Conservation (phyloP, 2,329 filamentous ascomycete genomes). For the Fusarium stilboides region DNA sequence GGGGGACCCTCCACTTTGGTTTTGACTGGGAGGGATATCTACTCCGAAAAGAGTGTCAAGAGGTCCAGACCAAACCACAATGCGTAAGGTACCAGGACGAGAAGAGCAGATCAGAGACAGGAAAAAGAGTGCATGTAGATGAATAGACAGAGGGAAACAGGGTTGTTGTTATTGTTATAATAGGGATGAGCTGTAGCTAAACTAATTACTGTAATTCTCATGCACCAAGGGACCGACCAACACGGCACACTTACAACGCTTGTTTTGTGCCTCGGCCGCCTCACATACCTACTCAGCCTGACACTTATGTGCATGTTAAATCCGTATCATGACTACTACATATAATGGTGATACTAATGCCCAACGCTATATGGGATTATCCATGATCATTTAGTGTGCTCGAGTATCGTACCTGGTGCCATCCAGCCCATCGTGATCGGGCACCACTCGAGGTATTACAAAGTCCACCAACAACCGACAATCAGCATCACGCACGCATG, state of each 20-base stretch:
- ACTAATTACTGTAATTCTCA: constrained; percentile 2
- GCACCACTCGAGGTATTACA: constrained; percentile 8
- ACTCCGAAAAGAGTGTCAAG: constrained; percentile 38
- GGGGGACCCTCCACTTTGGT: constrained; percentile 32
- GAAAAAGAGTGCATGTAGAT: constrained; percentile 10
- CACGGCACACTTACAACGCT: not conserved
- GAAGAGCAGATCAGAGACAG: constrained; percentile 34
- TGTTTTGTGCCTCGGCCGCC: constrained; percentile 8
- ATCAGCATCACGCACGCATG: constrained; percentile 21
- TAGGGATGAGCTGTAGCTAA: constrained; percentile 3
- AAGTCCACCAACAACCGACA: constrained; percentile 24
- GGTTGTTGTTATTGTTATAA: constrained; percentile 20
- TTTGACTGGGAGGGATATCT: constrained; percentile 35
- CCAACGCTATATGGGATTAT: not conserved
- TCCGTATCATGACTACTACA: not conserved
- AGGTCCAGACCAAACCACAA: constrained; percentile 27
- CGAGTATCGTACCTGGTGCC: not conserved
- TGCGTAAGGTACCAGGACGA: constrained; percentile 11
- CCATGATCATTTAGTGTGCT: not conserved
- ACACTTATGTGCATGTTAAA: not conserved
- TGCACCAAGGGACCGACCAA: constrained; percentile 22
- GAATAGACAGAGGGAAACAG: constrained; percentile 16
- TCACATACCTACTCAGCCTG: not conserved
- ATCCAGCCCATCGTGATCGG: constrained; percentile 6
- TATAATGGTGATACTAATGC: not conserved